Base-by-base conservation (phyloP, 192 early-diverging fungal species). In the Backusella morwellensis region DNA sequence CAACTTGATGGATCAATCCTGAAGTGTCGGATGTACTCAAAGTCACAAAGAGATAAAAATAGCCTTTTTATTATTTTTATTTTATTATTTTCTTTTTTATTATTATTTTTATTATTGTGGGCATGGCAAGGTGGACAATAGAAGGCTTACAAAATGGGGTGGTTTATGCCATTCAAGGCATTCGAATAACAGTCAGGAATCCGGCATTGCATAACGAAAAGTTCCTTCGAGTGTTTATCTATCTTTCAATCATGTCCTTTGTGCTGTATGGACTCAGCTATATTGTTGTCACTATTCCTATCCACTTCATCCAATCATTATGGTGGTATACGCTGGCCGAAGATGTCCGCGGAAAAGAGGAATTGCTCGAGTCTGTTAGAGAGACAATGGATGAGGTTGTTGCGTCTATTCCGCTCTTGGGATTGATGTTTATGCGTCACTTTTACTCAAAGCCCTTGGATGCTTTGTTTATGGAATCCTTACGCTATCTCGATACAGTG, bases 371-470 rank as follows among this genome's bases (percentile, higher is more conserved):
- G 6, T 40, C 59, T 12, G 7, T 32, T 7, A 68, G 23, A 6
- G 12, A 38, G 6, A 42, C 42, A 50, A 12, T 68, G 3, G 63
- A 40, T 6, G 74, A 75, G 42, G 17, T 68, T n/a, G 74, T 68
- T 15, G 56, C 66, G 29, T 68, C 66, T 32, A 19, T 90, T 52
- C 90, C 90, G 0, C 77, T 91, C 23, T 42, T 88, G 2, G 86
- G 83, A 1, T 54, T 91, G 19, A 40, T 91, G 42, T 87, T 88
- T 75, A 78, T 91, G 75, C 78, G 87, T 35, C 88, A 88, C 38
- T 23, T 91, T 32, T 90, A 91, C 66, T 83, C 89, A 7, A 79
- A 89, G 56, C 85, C 87, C 34, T 72, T 91, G 47, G 90, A 91
- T 77, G 80, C 80, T 52, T 80, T 91, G 21, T 91, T 91, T 76